Conservation (phyloP, 768 basidiomycete species). For the Agrocybe praecox region DNA sequence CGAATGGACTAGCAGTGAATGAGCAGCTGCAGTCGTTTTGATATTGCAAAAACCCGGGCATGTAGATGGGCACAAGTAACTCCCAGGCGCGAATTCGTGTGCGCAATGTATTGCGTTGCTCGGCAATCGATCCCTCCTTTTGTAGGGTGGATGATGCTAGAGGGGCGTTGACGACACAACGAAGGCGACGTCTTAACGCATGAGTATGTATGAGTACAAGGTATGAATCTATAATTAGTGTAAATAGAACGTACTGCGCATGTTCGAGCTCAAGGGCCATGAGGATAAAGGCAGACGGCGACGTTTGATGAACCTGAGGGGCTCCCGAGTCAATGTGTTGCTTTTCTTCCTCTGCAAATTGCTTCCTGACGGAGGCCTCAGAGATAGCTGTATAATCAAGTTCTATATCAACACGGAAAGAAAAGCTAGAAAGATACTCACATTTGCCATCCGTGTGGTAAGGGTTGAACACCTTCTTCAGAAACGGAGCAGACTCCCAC, state of each 20-base stretch:
- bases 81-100: not conserved
- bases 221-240: not conserved
- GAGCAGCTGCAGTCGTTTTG: not conserved
- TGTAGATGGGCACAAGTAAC: slow-evolving; percentile 5
- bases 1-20: not conserved
- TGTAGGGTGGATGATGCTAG: too few species aligned
- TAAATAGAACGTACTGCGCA: not conserved
- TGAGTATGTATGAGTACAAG: slow-evolving; percentile 3
- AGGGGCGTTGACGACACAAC: too few species aligned
- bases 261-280: slow-evolving; percentile 3
- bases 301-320: not conserved
- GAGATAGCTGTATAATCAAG: not conserved
- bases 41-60: slow-evolving; percentile 14
- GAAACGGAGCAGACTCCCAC: slow-evolving; percentile 2
- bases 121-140: not conserved
- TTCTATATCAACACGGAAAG: not conserved
- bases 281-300: not conserved
- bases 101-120: not conserved
- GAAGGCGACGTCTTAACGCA: not conserved
- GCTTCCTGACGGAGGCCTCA: not conserved
- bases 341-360: not conserved
- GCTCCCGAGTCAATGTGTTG: not conserved
- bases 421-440: not conserved
- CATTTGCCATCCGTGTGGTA: not conserved
- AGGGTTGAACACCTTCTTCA: not conserved